Conservation (phyloP, 2,329 filamentous ascomycete genomes). For the Penicillium italicum region DNA sequence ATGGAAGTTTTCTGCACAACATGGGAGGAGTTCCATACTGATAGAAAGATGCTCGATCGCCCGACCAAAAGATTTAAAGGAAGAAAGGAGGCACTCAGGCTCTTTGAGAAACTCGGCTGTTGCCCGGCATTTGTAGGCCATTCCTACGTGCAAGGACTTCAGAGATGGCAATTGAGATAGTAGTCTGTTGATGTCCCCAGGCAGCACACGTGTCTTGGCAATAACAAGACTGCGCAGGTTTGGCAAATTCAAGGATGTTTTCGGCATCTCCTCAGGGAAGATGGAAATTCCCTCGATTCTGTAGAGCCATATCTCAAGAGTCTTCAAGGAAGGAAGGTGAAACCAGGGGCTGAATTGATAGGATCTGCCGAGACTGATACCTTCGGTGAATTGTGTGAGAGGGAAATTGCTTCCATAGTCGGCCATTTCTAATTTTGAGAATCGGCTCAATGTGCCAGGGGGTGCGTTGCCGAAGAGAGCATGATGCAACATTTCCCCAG, state of each 20-base stretch:
- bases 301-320: conserved; percentile 6
- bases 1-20: not conserved
- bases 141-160: not conserved
- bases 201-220: not conserved
- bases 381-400: not conserved
- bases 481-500: not conserved
- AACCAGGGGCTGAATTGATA: conserved; percentile 6
- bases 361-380: too few species aligned
- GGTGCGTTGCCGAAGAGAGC: not conserved
- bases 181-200: not conserved
- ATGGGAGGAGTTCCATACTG: not conserved
- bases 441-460: not conserved
- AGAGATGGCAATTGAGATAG: not conserved
- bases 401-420: conserved; percentile 4
- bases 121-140: not conserved
- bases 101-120: not conserved
- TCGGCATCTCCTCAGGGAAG: not conserved
- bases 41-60: not conserved
- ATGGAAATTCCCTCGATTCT: not conserved
- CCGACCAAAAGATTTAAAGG: not conserved
- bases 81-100: not conserved
- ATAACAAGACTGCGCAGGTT: not conserved
- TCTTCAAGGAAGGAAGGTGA: conserved; percentile 2
- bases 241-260: not conserved
- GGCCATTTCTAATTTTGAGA: not conserved